phyloP scores from a whole-genome alignment of 768 basidiomycete genomes.

The Cyclocybe cylindracea region DNA sequence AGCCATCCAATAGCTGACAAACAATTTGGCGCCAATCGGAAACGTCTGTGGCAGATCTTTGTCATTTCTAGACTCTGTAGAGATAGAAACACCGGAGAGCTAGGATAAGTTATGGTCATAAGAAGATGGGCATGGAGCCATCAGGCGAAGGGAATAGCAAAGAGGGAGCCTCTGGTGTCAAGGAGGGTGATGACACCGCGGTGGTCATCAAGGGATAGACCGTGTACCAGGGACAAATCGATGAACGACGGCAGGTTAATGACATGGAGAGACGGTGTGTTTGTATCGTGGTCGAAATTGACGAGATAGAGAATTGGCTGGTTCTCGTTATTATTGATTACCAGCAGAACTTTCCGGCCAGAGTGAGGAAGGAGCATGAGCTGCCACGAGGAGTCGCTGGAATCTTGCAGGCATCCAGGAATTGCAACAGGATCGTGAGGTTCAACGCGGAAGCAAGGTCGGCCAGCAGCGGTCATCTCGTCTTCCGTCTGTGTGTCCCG shows the following conservation, averaged over 20 bases:
- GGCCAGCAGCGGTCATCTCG: neutral
- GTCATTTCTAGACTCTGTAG: too few species aligned
- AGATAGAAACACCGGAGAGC: too few species aligned
- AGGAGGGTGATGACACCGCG: conserved; percentile 23
- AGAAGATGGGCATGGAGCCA: neutral
- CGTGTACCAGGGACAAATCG: conserved; percentile 14
- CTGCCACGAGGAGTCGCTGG: conserved; percentile 16
- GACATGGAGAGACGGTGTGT: conserved; percentile 9
- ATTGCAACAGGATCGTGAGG: conserved; percentile 7
- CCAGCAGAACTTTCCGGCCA: conserved; percentile 16
- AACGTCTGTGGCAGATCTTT: too few species aligned
- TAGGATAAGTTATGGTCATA: neutral
- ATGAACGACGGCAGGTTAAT: conserved; percentile 20
- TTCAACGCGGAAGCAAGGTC: neutral
- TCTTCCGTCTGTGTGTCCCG: too few species aligned
- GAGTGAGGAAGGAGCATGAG: conserved; percentile 19
- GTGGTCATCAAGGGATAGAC: conserved; percentile 27
- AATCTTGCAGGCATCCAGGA: conserved; percentile 10
- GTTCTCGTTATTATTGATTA: conserved; percentile 6
- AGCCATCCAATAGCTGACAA: too few species aligned
- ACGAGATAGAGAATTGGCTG: conserved; percentile 12
- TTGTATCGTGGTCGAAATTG: conserved; percentile 12
- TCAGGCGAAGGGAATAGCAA: conserved; percentile 23
- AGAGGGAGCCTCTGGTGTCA: conserved; percentile 18
- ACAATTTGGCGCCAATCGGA: too few species aligned